These are phyloP conservation scores for Neurospora hispaniola DNA, from an alignment of 495 filamentous ascomycete genomes.

Conservation along the genomic window DNA sequence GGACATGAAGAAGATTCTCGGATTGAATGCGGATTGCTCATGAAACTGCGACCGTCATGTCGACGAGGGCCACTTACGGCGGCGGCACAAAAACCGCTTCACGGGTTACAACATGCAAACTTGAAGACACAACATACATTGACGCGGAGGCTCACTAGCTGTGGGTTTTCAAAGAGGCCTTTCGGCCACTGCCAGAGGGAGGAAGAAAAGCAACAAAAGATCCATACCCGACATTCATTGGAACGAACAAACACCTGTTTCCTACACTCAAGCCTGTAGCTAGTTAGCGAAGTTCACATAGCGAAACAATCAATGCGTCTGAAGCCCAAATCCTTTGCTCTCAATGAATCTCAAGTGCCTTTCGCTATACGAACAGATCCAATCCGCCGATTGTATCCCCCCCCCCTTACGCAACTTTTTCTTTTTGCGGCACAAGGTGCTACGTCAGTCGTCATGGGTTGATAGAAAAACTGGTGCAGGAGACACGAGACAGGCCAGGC, in stretches of 20 bases:
- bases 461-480: neutral
- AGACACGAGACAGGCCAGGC: neutral
- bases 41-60: constrained; percentile 3
- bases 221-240: neutral
- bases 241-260: neutral
- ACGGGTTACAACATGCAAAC: neutral
- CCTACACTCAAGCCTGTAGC: neutral
- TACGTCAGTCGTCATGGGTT: neutral
- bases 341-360: neutral
- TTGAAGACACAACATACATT: neutral
- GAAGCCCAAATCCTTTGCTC: neutral
- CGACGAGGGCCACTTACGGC: neutral
- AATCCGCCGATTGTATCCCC: neutral
- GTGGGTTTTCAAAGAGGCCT: neutral
- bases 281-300: neutral
- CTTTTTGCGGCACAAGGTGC: neutral
- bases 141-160: neutral
- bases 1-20: neutral
- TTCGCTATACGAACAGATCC: neutral
- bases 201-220: neutral
- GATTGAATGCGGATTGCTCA: constrained; percentile 1
- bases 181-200: neutral
- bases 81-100: neutral
- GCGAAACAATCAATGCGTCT: neutral
- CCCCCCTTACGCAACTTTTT: neutral